Conservation (phyloP, 192 early-diverging fungal species). For the Backusella parvicylindrica region DNA sequence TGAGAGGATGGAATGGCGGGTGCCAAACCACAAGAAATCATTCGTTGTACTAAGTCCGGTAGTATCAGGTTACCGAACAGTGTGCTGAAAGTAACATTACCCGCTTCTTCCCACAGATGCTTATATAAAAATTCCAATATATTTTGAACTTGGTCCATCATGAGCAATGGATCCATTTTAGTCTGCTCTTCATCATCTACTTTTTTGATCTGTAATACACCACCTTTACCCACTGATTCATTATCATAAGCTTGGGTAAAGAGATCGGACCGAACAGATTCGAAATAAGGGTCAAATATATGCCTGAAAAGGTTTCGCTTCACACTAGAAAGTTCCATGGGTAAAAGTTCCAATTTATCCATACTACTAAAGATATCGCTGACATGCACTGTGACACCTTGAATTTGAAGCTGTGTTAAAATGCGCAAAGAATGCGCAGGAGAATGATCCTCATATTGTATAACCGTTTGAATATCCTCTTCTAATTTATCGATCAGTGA, state of each 20-base stretch:
- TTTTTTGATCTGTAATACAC: slow-evolving; percentile 1
- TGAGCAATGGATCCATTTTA: slow-evolving; percentile 3
- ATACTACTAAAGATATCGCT: not conserved
- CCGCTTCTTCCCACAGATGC: slow-evolving; percentile 8
- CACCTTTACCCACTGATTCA: not conserved
- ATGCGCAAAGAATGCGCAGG: not conserved
- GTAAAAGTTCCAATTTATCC: slow-evolving; percentile 2
- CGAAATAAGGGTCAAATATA: slow-evolving; percentile 17
- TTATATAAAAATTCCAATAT: slow-evolving; percentile 20
- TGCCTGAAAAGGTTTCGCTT: slow-evolving; percentile 14
- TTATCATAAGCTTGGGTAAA: slow-evolving; percentile 3
- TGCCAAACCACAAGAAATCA: slow-evolving; percentile 8
- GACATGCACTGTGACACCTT: not conserved
- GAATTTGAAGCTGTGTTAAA: not conserved
- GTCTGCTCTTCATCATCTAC: not conserved
- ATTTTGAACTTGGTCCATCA: not conserved
- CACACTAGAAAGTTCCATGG: not conserved
- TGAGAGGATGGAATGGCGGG: slow-evolving; percentile 19
- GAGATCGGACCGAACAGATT: not conserved
- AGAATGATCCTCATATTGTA: not conserved
- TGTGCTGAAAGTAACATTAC: not conserved
- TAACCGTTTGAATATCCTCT: not conserved
- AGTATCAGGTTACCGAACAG: slow-evolving; percentile 25
- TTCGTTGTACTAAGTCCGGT: slow-evolving; percentile 1
- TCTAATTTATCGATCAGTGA: not conserved